Percentiles rank a stretch among this genome's conserved stretches.
Conservation (phyloP, 495 filamentous ascomycete species). For the Podospora pseudoanserina region DNA sequence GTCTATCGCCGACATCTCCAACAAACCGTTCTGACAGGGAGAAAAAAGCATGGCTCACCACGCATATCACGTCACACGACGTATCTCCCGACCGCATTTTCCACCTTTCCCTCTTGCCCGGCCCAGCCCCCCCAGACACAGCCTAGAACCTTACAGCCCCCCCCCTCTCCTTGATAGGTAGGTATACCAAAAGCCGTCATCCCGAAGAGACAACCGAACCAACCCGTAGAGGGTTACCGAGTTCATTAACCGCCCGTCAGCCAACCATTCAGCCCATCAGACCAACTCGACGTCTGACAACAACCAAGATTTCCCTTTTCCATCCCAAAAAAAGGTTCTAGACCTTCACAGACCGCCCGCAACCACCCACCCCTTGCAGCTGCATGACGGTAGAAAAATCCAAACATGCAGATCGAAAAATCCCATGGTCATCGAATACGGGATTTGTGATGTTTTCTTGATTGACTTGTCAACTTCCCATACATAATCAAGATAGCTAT, state of each 20-base stretch:
- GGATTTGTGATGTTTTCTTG: not conserved
- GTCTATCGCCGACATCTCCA: not conserved
- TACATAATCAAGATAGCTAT: too few species aligned
- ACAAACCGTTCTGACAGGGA: not conserved
- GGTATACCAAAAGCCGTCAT: not conserved
- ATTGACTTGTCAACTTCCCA: not conserved
- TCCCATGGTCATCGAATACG: slow-evolving; percentile 3
- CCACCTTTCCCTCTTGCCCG: not conserved
- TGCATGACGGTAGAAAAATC: not conserved
- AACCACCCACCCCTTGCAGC: not conserved
- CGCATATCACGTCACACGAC: not conserved
- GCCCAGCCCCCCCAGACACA: not conserved
- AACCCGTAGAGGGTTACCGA: not conserved
- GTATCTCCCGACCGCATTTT: not conserved
- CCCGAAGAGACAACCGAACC: not conserved
- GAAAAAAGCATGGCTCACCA: not conserved
- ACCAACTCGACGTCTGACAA: not conserved
- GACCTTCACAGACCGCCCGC: not conserved
- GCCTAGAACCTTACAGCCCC: not conserved
- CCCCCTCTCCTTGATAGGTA: too few species aligned
- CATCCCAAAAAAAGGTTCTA: not conserved
- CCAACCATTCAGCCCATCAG: not conserved
- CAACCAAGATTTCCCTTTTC: not conserved
- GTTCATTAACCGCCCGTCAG: not conserved
- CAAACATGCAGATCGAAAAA: not conserved